Evolutionary conservation across 2,329 filamentous ascomycete genomes (phyloP).

Genomic region (Aureobasidium lini): DNA sequence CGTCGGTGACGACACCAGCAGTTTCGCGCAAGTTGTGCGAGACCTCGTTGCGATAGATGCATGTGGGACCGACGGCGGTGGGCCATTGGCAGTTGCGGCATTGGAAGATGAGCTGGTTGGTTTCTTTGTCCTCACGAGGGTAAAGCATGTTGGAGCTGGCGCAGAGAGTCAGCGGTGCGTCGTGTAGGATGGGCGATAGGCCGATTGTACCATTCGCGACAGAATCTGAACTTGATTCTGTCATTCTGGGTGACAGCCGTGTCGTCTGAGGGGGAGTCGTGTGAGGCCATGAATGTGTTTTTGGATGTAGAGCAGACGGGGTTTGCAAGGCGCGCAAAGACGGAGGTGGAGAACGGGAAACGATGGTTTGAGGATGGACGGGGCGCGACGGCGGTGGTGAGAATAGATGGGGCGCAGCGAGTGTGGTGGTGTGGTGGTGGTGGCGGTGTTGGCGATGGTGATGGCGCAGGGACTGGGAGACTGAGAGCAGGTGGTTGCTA

Average conservation of each 20-base stretch:
- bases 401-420: no score
- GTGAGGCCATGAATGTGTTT: slow-evolving; percentile 21
- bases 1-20: slow-evolving; percentile 93
- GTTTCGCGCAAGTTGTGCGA: slow-evolving; percentile 90
- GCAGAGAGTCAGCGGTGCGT: neutral
- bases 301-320: neutral
- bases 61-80: slow-evolving; percentile 77
- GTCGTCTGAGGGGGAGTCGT: slow-evolving; percentile 25
- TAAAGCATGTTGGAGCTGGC: slow-evolving; percentile 89
- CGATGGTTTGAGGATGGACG: no score
- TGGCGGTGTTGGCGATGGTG: no score
- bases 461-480: no score
- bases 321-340: neutral
- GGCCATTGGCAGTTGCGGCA: slow-evolving; percentile 93
- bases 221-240: slow-evolving; percentile 95
- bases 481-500: no score
- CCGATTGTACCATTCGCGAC: slow-evolving; percentile 72
- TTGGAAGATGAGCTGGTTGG: slow-evolving; percentile 82
- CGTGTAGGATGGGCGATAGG: neutral
- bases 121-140: slow-evolving; percentile 83
- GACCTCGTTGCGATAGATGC: slow-evolving; percentile 92
- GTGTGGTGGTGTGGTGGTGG: no score
- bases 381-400: no score
- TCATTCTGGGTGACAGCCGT: slow-evolving; percentile 40
- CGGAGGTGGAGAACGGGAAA: no score